Evolutionary conservation across 306 rosid genomes (phyloP).

Genomic region (Sindora glabra): DNA sequence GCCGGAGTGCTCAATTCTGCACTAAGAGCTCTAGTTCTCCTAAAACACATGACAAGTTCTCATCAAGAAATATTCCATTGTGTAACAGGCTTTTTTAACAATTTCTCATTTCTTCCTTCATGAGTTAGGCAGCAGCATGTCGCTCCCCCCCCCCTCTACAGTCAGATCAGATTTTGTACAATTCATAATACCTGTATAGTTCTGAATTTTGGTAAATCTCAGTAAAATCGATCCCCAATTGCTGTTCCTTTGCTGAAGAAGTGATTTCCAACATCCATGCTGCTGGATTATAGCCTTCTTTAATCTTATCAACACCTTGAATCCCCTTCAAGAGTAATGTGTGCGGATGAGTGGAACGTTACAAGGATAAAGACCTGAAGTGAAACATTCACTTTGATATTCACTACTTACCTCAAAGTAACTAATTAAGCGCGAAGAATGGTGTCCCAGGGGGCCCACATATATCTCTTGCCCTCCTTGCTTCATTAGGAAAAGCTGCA

Average conservation of each 20-base stretch:
- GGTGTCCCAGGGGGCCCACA: conserved; percentile 11
- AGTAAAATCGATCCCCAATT: conserved; percentile 52
- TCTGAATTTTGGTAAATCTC: conserved; percentile 51
- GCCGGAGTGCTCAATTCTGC: conserved; percentile 50
- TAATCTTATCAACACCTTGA: conserved; percentile 53
- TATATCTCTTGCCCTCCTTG: conserved; percentile 10
- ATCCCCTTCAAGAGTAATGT: conserved; percentile 25
- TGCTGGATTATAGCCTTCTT: conserved; percentile 80
- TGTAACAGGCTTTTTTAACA: too few species aligned
- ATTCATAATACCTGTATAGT: conserved; percentile 31
- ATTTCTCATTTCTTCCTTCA: too few species aligned
- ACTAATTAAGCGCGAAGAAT: conserved; percentile 15
- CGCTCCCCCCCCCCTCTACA: too few species aligned
- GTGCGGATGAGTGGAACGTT: too few species aligned
- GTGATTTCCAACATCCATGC: conserved; percentile 92
- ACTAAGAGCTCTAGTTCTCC: conserved; percentile 76
- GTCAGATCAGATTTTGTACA: too few species aligned
- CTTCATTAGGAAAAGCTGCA: conserved; percentile 17
- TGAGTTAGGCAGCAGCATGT: too few species aligned
- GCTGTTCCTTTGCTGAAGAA: conserved; percentile 44
- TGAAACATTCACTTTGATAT: too few species aligned
- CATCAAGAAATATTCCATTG: background rate
- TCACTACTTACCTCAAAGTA: conserved; percentile 45
- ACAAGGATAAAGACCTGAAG: too few species aligned
- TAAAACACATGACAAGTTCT: conserved; percentile 11